A percentile compares a stretch with the other conserved stretches of the same genome.
Conservation (phyloP, 2,329 filamentous ascomycete genomes). For the Aspergillus tamarii region DNA sequence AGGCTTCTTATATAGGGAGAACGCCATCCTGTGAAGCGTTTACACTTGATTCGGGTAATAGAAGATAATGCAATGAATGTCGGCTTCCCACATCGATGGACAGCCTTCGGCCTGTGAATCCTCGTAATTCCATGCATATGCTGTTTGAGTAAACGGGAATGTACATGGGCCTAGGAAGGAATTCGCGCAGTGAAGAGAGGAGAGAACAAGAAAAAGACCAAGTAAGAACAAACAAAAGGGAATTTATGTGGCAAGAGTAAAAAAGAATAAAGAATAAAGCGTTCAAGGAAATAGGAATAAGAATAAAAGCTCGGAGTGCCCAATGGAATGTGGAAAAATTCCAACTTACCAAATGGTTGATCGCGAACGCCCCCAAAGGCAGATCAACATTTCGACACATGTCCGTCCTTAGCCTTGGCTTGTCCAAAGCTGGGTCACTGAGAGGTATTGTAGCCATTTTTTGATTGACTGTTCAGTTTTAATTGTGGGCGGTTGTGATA, state of each 20-base stretch:
- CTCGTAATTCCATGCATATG: slow-evolving; percentile 9
- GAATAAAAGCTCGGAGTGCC: background rate
- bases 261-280: no score
- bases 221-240: background rate
- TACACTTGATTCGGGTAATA: slow-evolving; percentile 9
- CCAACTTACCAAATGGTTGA: slow-evolving; percentile 30
- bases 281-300: background rate
- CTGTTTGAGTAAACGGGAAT: slow-evolving; percentile 21
- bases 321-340: background rate
- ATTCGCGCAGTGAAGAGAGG: background rate
- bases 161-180: background rate
- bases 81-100: slow-evolving; percentile 20
- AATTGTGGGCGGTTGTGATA: no score
- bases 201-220: background rate
- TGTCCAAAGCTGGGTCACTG: slow-evolving; percentile 28
- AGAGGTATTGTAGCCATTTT: slow-evolving; percentile 11
- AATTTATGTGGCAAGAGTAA: background rate
- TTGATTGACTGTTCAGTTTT: background rate
- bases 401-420: slow-evolving; percentile 22
- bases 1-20: slow-evolving; percentile 16
- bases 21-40: slow-evolving; percentile 17
- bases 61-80: slow-evolving; percentile 19
- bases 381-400: slow-evolving; percentile 30
- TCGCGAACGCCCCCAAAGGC: slow-evolving; percentile 24
- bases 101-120: slow-evolving; percentile 19